Evolutionary conservation across 495 filamentous ascomycete species (phyloP), one percentile per base, ranked within the genome.

Genomic region (Lepidopterella palustris): DNA sequence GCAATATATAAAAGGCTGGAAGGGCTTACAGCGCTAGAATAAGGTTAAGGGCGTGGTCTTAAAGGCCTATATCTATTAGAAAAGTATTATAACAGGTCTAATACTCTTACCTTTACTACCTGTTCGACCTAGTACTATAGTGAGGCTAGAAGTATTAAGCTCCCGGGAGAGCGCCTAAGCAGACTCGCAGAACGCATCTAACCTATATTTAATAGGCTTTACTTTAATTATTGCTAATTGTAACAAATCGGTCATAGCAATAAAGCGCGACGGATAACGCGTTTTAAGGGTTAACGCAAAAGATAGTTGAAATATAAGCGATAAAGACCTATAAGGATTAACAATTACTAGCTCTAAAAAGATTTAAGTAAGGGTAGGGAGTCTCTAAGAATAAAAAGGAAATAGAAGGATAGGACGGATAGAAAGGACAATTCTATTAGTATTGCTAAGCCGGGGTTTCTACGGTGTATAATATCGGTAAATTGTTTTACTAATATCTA

Each of bases 161-260:
- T 50, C 59, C 31, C 49, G 52, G 28, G 28, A 56, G 53, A 61
- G 53, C n/a, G 24, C 56, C 15, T 29, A 39, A 32, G 32, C 53
- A 18, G 59, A 61, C 1, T 61, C 52, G 23, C 59, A 32, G 23
- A 61, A 61, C 21, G 48, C 28, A 32, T 61, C 11, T 40, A 61
- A 31, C 11, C 59, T 39, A 11, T 49, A 25, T 47, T 9, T 23
- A 53, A 61, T 61, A 40, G 52, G 52, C 47, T 60, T 59, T 60
- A 56, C 57, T 55, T 63, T 51, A 49, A 59, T 63, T 55, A 63
- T 63, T 47, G 49, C 48, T 32, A 48, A 60, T 55, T 27, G n/a
- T n/a, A 35, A 29, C 32, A 42, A 35, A 51, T 60, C 61, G 32
- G 49, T 51, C 47, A 63, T 63, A 20, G 32, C 56, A 56, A 60